Percentiles rank a stretch among this genome's conserved stretches.
Conservation (phyloP, 208 protist species). For the Angomonas deanei region DNA sequence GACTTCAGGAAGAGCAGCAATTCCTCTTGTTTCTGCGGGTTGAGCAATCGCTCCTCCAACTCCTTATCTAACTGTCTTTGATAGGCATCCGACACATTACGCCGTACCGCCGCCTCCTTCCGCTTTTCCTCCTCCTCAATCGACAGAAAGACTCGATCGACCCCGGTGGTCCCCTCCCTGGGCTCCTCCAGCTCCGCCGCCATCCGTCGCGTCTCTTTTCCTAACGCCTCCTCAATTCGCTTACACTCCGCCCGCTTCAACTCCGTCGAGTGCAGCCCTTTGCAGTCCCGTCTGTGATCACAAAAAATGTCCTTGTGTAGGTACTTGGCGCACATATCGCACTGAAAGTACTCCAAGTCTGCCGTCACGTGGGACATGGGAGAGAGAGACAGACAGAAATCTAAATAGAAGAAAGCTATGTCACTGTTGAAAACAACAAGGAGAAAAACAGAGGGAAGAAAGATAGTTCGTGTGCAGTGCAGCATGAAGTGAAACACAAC, state of each 20-base stretch:
- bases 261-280: constrained; percentile 35
- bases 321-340: constrained; percentile 67
- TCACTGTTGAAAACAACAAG: no score
- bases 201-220: constrained; percentile 22
- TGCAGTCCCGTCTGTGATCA: constrained; percentile 63
- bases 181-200: constrained; percentile 2
- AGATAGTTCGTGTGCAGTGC: no score
- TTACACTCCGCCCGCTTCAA: constrained; percentile 48
- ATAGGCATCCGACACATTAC: constrained; percentile 31
- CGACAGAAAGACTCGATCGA: background rate
- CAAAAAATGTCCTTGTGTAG: constrained; percentile 75
- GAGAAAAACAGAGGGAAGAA: no score
- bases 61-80: constrained; percentile 24
- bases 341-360: constrained; percentile 76
- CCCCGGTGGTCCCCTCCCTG: background rate
- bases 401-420: background rate
- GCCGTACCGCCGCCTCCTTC: constrained; percentile 35
- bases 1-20: constrained; percentile 33
- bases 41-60: constrained; percentile 16
- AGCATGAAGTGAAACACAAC: no score
- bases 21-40: constrained; percentile 20
- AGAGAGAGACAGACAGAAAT: background rate
- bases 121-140: constrained; percentile 8
- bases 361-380: constrained; percentile 53
- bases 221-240: constrained; percentile 24